Evolutionary conservation across 1,284 basidiomycete genomes (phyloP), one percentile per base, ranked within the genome.

Genomic region (Ustilago shanxiensis): DNA sequence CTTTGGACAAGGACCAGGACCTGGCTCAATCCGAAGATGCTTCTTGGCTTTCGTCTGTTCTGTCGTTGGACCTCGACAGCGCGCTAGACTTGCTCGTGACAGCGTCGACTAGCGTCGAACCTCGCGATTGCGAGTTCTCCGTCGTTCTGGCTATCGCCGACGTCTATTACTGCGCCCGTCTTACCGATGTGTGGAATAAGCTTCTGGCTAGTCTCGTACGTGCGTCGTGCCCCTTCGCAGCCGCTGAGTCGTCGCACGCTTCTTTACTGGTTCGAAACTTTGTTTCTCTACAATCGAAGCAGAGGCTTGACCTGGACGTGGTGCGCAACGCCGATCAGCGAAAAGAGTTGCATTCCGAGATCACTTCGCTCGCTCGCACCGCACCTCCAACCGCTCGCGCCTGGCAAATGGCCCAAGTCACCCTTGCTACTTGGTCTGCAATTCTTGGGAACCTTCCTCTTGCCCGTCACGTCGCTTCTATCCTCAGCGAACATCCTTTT

Each of bases 381-480:
- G 72, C 79, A 24, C 80, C 79, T 3, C 72, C 63, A 1, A 60
- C 61, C 2, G 39, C 76, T 2, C 54, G 69, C 6, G 67, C 66
- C 3, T 79, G 70, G 67, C 61, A 66, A 26, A 65, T 82, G 55
- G 69, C 79, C 1, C 65, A 69, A n/a, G 66, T 77, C 31, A 74
- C 74, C 37, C 73, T 82, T n/a, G 80, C 76, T 2, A 77, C 74
- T 7, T 82, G 80, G 80, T 75, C 80, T 3, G 61, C 73, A 0
- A 54, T 81, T 35, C 65, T 80, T 0, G 80, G 80, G 16, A 82
- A 82, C 50, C 53, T 66, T 9, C 61, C 57, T 0, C 49, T 82
- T 26, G 77, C 80, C 11, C 59, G 59, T 33, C 66, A 66, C 58
- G 66, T 79, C 10, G 73, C 68, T 6, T 55, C 53, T 51, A 61